These are phyloP conservation scores for Apophysomyces variabilis DNA, from an alignment of 371 early-diverging fungal genomes.

Conservation along the genomic window DNA sequence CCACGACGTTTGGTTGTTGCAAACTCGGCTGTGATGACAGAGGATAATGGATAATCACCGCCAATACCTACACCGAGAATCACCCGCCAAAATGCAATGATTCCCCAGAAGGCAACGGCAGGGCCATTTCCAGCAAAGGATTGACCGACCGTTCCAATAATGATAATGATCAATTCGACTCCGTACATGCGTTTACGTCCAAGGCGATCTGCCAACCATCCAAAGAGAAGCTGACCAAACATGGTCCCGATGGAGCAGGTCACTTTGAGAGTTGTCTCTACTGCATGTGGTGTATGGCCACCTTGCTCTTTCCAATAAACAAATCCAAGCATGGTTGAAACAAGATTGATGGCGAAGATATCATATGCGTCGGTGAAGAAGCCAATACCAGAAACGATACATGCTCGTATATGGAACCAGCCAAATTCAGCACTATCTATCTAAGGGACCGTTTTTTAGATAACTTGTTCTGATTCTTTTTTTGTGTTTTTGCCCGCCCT, in stretches of 20 bases:
- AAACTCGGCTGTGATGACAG: conserved; percentile 86
- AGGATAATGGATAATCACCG: conserved; percentile 80
- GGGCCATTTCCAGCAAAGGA: conserved; percentile 65
- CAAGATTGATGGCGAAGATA: conserved; percentile 85
- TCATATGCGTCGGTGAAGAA: conserved; percentile 92
- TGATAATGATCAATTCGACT: conserved; percentile 80
- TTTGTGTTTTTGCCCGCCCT: not conserved
- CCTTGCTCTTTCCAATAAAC: conserved; percentile 58
- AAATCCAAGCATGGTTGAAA: conserved; percentile 76
- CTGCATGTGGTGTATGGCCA: conserved; percentile 54
- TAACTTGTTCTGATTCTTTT: not conserved
- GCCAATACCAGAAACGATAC: conserved; percentile 86
- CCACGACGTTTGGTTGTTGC: conserved; percentile 78
- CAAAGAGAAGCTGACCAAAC: conserved; percentile 81
- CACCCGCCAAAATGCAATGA: conserved; percentile 79
- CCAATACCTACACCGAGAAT: conserved; percentile 84
- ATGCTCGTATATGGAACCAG: conserved; percentile 88
- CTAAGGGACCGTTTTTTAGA: conserved; percentile 21
- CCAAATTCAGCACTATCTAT: conserved; percentile 60
- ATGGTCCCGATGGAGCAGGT: conserved; percentile 79
- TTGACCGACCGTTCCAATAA: conserved; percentile 75
- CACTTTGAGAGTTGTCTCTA: conserved; percentile 76
- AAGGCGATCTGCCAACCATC: conserved; percentile 76
- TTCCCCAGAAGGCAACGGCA: conserved; percentile 63
- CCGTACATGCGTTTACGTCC: conserved; percentile 88